phyloP scores from a whole-genome alignment of 495 filamentous ascomycete species.

The Neurospora discreta region DNA sequence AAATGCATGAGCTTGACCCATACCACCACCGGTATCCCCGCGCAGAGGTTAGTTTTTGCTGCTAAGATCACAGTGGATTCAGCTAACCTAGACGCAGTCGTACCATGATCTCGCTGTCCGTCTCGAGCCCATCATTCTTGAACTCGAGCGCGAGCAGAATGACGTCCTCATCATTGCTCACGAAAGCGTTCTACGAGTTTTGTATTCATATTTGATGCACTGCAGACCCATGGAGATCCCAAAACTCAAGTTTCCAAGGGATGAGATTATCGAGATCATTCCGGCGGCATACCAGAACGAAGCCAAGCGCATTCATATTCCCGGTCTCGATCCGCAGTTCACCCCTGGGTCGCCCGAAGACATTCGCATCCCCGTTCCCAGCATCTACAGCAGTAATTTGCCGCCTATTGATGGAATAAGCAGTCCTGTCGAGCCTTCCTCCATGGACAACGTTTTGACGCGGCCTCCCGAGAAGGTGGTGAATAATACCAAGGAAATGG shows the following conservation, averaged over 20 bases:
- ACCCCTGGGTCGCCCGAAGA: slow-evolving; percentile 68
- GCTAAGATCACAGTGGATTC: neutral
- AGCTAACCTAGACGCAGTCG: slow-evolving; percentile 44
- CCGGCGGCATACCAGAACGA: slow-evolving; percentile 95
- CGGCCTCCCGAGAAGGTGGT: slow-evolving; percentile 35
- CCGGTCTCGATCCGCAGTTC: slow-evolving; percentile 34
- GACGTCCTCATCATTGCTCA: slow-evolving; percentile 97
- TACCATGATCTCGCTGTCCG: slow-evolving; percentile 97
- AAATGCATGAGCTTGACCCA: slow-evolving; percentile 86
- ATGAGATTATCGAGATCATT: slow-evolving; percentile 98
- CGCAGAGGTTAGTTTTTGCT: slow-evolving; percentile 58
- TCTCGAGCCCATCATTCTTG: slow-evolving; percentile 96
- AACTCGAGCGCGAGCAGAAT: slow-evolving; percentile 93
- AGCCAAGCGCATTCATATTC: slow-evolving; percentile 66
- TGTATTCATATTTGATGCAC: slow-evolving; percentile 98
- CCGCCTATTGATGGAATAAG: slow-evolving; percentile 25
- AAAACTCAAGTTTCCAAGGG: slow-evolving; percentile 81
- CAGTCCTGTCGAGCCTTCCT: slow-evolving; percentile 19
- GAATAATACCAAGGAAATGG: slow-evolving; percentile 32
- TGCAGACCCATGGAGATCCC: slow-evolving; percentile 96
- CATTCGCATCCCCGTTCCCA: slow-evolving; percentile 68
- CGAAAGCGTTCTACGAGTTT: slow-evolving; percentile 87
- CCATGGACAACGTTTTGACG: slow-evolving; percentile 8
- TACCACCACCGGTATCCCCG: slow-evolving; percentile 96
- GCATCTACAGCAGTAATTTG: slow-evolving; percentile 9